Conservation (phyloP, 108 stramenopile genomes). For the Nitzschia sp. region DNA sequence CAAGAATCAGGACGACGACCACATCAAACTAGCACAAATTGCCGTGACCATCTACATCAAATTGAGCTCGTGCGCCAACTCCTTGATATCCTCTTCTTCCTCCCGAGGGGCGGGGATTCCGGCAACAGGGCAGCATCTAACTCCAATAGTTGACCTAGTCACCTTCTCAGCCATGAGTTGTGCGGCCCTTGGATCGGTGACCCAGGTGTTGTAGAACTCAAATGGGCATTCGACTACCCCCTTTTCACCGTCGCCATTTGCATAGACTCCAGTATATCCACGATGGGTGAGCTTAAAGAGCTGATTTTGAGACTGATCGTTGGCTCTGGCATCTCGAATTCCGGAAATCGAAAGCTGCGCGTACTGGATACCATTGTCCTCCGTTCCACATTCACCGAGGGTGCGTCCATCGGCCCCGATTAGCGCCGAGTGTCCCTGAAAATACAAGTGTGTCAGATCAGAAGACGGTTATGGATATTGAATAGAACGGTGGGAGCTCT, state of each 20-base stretch:
- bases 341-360: constrained; percentile 73
- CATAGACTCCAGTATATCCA: constrained; percentile 73
- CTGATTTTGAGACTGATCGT: constrained; percentile 80
- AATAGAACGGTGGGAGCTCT: too few species aligned
- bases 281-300: constrained; percentile 78
- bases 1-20: neutral
- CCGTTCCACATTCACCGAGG: constrained; percentile 80
- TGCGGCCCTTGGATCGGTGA: constrained; percentile 69
- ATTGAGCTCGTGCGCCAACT: constrained; percentile 40
- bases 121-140: constrained; percentile 50
- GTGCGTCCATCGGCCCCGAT: constrained; percentile 77
- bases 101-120: constrained; percentile 46
- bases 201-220: constrained; percentile 78
- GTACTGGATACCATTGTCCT: constrained; percentile 78
- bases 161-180: constrained; percentile 72
- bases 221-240: constrained; percentile 72
- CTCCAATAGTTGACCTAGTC: constrained; percentile 76
- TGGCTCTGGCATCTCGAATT: constrained; percentile 69
- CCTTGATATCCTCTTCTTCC: constrained; percentile 33
- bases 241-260: constrained; percentile 79
- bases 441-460: neutral
- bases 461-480: too few species aligned
- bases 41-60: constrained; percentile 6
- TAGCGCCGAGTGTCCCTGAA: constrained; percentile 66
- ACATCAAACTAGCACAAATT: neutral